Base-by-base conservation (phyloP, 2,329 filamentous ascomycete species). In the Daldinia eschscholtzii region DNA sequence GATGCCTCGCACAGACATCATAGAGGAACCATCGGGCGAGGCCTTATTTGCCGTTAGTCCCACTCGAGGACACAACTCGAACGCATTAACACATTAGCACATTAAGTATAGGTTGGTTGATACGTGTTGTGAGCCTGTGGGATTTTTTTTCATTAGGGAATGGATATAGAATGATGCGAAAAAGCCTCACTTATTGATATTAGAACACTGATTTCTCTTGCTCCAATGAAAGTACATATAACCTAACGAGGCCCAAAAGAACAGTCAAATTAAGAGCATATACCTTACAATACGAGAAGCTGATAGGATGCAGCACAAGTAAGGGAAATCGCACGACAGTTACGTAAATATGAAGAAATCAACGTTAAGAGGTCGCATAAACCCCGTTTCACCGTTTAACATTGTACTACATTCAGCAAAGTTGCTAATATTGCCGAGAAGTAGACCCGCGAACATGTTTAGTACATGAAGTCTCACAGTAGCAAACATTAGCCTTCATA, bases 391-490 rank as follows among this genome's bases (percentile, higher is more conserved):
- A 52, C 28, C 26, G 46, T 33, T 15, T 33, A 33, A 33, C 46
- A 6, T 18, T n/a, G 15, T 10, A 33, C 26, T 33, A 33, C 46
- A 18, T n/a, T 52, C 15, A 28, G 15, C 28, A 15, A 33, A 52
- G 26, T 52, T 30, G 15, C 26, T 52, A 5, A 33, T 52, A 33
- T 30, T 33, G 46, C 28, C 26, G 26, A 33, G 26, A 52, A 30
- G 7, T 6, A 33, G 46, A 28, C 46, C 30, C 68, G 66, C 76
- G n/a, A 13, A 57, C 6, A 13, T 28, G 80, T 81, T 56, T 28
- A 79, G 80, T 50, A 82, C 79, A 42, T 77, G 80, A 37, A 84
- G 76, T 67, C 80, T 80, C 41, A 81, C 80, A 2, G 80, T 79
- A 15, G 82, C 78, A 74, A 85, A 85, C 55, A 83, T 23, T 1